Percentiles rank a stretch among this genome's conserved stretches.
phyloP scores from a whole-genome alignment of 345 rosid genomes.

The Clarkia xantiana region DNA sequence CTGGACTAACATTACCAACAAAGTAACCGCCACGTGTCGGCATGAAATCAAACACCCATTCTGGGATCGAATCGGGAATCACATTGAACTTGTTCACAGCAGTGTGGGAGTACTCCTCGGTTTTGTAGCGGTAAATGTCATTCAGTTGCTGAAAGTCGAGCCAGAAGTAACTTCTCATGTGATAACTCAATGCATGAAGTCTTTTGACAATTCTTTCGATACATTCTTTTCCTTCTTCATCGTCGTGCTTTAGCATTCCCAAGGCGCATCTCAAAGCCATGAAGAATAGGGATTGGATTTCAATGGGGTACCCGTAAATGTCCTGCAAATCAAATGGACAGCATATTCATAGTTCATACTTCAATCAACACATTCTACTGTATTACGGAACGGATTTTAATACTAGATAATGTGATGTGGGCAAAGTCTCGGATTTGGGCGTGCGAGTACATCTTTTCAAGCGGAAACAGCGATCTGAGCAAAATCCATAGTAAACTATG shows the following conservation, averaged over 20 bases:
- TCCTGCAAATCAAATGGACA: conserved; percentile 32
- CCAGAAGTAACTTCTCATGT: conserved; percentile 55
- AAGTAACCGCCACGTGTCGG: conserved; percentile 54
- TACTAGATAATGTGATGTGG: too few relatives aligned
- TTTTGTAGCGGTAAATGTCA: conserved; percentile 54
- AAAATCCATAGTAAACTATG: too few relatives aligned
- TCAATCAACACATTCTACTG: too few relatives aligned
- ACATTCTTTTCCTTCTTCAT: conserved; percentile 48
- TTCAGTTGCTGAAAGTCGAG: conserved; percentile 53
- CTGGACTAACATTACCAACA: conserved; percentile 58
- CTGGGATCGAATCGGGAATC: conserved; percentile 61
- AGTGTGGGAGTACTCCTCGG: conserved; percentile 64
- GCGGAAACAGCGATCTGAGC: too few relatives aligned
- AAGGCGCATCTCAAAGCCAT: conserved; percentile 58
- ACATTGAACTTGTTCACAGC: conserved; percentile 61
- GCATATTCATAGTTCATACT: too few relatives aligned
- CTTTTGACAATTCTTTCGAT: conserved; percentile 46
- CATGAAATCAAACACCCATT: conserved; percentile 57
- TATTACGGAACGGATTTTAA: too few relatives aligned
- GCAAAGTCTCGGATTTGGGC: too few relatives aligned
- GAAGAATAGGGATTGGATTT: conserved; percentile 74
- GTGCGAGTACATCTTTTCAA: too few relatives aligned
- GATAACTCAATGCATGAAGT: conserved; percentile 42
- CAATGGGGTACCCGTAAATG: conserved; percentile 67
- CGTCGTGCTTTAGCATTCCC: conserved; percentile 45